Percentiles rank a stretch among this genome's conserved stretches.
These are phyloP conservation scores for Hypoxylon rubiginosum DNA, from an alignment of 2,329 filamentous ascomycete genomes.

Conservation along the genomic window DNA sequence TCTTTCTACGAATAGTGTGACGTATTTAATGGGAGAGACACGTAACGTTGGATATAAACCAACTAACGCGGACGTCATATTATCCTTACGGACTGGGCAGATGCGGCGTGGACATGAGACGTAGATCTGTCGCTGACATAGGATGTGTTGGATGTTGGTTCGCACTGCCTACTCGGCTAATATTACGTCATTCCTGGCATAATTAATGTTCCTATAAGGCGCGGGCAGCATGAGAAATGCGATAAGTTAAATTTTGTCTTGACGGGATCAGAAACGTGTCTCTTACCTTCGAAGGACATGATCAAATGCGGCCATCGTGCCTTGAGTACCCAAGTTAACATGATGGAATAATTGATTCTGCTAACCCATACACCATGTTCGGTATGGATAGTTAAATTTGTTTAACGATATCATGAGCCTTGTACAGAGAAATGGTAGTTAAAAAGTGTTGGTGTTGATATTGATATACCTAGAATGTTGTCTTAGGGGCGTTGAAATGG, in stretches of 20 bases:
- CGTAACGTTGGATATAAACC: not conserved
- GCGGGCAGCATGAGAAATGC: not conserved
- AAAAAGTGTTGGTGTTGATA: not conserved
- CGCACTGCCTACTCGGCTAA: not conserved
- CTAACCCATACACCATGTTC: not conserved
- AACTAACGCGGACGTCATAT: not conserved
- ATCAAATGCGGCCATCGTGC: not conserved
- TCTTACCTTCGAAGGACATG: not conserved
- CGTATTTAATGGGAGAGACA: not conserved
- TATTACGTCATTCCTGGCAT: not conserved
- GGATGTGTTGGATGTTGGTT: slow-evolving; percentile 2
- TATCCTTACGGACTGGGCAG: not conserved
- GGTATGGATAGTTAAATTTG: not conserved
- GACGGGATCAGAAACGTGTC: not conserved
- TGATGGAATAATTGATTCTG: not conserved
- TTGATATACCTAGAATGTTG: not conserved
- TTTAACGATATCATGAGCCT: too few species aligned
- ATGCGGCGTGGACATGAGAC: not conserved
- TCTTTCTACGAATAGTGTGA: not conserved
- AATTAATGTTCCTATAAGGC: not conserved
- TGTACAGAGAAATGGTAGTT: not conserved
- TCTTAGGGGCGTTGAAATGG: not conserved
- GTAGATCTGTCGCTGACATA: not conserved
- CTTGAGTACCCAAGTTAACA: not conserved
- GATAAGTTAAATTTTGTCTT: slow-evolving; percentile 2